Percentiles rank a stretch among this genome's conserved stretches.
Conservation (phyloP, 1,284 basidiomycete genomes). For the Cystobasidium slooffiae region DNA sequence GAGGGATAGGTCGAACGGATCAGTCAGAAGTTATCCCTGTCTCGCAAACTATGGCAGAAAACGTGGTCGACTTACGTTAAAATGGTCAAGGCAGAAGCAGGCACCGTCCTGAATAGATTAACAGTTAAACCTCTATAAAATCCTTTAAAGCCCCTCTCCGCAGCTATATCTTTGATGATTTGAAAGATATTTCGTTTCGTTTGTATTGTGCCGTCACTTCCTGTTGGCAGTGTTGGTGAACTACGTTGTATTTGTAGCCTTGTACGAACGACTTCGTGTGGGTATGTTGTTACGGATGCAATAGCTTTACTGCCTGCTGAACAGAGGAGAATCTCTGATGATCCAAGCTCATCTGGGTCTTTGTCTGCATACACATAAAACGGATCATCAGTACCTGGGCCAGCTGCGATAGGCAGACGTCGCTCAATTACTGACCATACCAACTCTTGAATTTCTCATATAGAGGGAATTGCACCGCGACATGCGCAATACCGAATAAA, state of each 20-base stretch:
- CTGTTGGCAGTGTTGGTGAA: not conserved
- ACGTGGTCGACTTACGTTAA: constrained; percentile 69
- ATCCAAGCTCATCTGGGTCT: constrained; percentile 63
- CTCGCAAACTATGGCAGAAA: no score
- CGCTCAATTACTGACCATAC: constrained; percentile 67
- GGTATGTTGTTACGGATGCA: constrained; percentile 89
- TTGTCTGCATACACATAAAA: not conserved
- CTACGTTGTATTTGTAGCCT: constrained; percentile 79
- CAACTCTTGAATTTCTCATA: constrained; percentile 86
- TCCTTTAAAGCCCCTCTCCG: constrained; percentile 80
- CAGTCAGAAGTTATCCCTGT: no score
- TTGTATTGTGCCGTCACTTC: constrained; percentile 23
- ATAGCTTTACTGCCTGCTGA: constrained; percentile 91
- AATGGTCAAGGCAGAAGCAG: constrained; percentile 91
- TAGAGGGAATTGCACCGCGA: constrained; percentile 93
- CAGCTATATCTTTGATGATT: constrained; percentile 72
- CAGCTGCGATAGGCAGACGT: not conserved
- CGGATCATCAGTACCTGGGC: not conserved
- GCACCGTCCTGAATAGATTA: constrained; percentile 88
- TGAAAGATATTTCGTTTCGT: constrained; percentile 67
- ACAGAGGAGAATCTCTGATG: constrained; percentile 76
- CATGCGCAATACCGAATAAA: constrained; percentile 84
- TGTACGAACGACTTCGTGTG: constrained; percentile 92
- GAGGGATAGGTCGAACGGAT: no score
- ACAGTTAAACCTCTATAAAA: constrained; percentile 88